These are phyloP conservation scores for Phytophthora vignae DNA, from an alignment of 352 stramenopile genomes.

Conservation along the genomic window DNA sequence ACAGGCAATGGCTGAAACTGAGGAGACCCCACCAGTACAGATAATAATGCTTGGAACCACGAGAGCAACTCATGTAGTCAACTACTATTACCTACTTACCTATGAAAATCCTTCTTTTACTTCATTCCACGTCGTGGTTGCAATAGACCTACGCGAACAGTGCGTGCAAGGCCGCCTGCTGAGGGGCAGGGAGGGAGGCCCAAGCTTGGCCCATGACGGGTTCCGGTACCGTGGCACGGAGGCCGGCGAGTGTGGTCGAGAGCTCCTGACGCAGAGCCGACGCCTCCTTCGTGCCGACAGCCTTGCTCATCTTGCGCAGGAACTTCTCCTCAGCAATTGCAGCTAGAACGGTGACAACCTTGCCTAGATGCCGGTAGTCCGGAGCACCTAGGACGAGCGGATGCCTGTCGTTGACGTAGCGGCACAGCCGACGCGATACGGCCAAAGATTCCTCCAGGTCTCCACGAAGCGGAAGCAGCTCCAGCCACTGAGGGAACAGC, in stretches of 20 bases:
- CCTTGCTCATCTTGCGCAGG: slow-evolving; percentile 43
- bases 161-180: slow-evolving; percentile 70
- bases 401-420: slow-evolving; percentile 66
- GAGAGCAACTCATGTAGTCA: slow-evolving; percentile 11
- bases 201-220: slow-evolving; percentile 69
- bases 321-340: slow-evolving; percentile 56
- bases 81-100: slow-evolving; percentile 29
- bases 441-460: slow-evolving; percentile 81
- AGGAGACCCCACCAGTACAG: not conserved
- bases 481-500: slow-evolving; percentile 78
- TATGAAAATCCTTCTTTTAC: slow-evolving; percentile 16
- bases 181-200: slow-evolving; percentile 50
- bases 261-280: slow-evolving; percentile 50
- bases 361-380: slow-evolving; percentile 54
- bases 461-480: slow-evolving; percentile 73
- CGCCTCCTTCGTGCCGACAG: slow-evolving; percentile 58
- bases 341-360: slow-evolving; percentile 69
- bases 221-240: slow-evolving; percentile 63
- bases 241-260: slow-evolving; percentile 49
- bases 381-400: slow-evolving; percentile 61
- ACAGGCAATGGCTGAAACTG: not conserved
- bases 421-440: slow-evolving; percentile 71
- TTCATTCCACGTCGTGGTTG: slow-evolving; percentile 2
- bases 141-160: slow-evolving; percentile 55
- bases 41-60: not conserved